phyloP scores from a whole-genome alignment of 768 basidiomycete species.

The Pilatotrama ljubarskyi region DNA sequence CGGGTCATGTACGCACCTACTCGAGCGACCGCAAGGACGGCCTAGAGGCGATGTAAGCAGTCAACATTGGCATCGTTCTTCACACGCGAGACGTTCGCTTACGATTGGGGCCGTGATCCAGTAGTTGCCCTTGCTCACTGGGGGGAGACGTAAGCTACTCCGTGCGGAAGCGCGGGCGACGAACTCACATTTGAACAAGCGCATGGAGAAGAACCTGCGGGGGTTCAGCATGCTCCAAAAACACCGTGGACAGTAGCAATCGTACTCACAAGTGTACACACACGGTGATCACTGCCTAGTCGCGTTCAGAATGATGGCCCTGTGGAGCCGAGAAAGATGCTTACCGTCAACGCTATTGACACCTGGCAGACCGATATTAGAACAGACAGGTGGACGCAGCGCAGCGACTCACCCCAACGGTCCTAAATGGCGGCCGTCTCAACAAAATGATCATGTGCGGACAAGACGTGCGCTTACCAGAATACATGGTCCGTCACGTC shows the following conservation, averaged over 20 bases:
- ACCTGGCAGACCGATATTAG: not conserved
- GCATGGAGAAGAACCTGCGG: slow-evolving; percentile 27
- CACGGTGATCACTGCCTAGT: slow-evolving; percentile 26
- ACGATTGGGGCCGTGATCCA: slow-evolving; percentile 20
- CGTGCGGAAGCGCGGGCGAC: not conserved
- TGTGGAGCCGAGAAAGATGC: not conserved
- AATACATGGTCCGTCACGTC: slow-evolving; percentile 25
- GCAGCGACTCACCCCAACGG: slow-evolving; percentile 18
- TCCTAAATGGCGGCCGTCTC: not conserved
- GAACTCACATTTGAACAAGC: slow-evolving; percentile 25
- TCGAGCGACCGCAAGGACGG: slow-evolving; percentile 8
- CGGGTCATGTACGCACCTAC: slow-evolving; percentile 2
- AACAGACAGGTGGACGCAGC: not conserved
- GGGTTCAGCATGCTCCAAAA: too few species aligned
- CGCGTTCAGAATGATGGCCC: not conserved
- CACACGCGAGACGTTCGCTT: not conserved
- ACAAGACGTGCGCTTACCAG: slow-evolving; percentile 18
- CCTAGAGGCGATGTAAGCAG: too few species aligned
- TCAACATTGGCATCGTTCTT: too few species aligned
- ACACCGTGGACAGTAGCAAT: not conserved
- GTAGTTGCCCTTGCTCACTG: slow-evolving; percentile 28
- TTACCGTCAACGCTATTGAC: slow-evolving; percentile 24
- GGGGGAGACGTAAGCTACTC: not conserved
- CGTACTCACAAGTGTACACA: slow-evolving; percentile 26
- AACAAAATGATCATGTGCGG: not conserved